Base-by-base conservation (phyloP, 306 rosid species). In the Gleditsia sinensis region DNA sequence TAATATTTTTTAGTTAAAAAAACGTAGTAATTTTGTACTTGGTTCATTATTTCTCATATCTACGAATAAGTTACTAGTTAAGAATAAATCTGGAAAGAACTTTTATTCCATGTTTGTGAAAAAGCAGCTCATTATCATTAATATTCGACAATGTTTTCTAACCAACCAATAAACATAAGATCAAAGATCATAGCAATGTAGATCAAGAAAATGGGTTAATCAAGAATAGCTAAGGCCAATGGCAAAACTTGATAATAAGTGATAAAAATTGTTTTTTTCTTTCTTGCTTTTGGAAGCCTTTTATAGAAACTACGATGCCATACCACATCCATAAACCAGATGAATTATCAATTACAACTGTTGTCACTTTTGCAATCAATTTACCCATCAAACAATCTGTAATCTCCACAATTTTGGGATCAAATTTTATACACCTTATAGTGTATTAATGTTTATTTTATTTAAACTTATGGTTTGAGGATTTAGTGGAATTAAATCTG, bases 141-240 rank as follows among this genome's bases (percentile, higher is more conserved):
- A 57, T 33, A 58, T 49, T 67, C 24, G 45, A 36, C 37, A 56
- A 70, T 50, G 36, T 70, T 60, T 70, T 37, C 37, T 5, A 39
- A 24, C 9, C 7, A 20, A 10, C 13, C 43, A 28, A 14, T 20
- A 30, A 28, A 39, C 39, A 56, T 28, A 28, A 56, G n/a, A 11
- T n/a, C 23, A n/a, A 28, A 56, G n/a, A 11, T n/a, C 23, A n/a
- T 9, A n/a, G n/a, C 21, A n/a, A 30, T 30, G 9, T 30, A 58
- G 3, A 58, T 17, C 19, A 28, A 57, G 21, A 27, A 27, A 54
- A n/a, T 54, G 33, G n/a, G n/a, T 14, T 3, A 23, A 27, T 54
- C 60, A 11, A 54, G 24, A 24, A 49, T 19, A 8, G 7, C 11
- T 7, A 17, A 19, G 25, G 25, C 21, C 55, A 19, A 19, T 49